phyloP scores from a whole-genome alignment of 805 yeast genomes.

The Saccharomycopsis fibuligera region DNA sequence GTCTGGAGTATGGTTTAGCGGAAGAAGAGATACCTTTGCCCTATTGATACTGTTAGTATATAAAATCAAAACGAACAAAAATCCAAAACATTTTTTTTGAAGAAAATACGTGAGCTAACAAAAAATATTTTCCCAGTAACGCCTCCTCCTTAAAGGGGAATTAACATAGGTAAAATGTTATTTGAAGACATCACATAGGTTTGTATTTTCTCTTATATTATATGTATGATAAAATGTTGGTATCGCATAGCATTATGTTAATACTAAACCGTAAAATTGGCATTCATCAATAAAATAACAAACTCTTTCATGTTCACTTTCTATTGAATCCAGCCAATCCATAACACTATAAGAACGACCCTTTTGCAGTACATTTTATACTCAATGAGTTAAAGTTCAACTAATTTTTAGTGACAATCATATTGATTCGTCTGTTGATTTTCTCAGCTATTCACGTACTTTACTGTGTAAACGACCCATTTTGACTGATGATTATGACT shows the following conservation, averaged over 20 bases:
- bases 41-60: constrained; percentile 46
- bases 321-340: not conserved
- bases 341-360: constrained; percentile 12
- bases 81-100: too few species aligned
- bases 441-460: constrained; percentile 51
- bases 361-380: constrained; percentile 11
- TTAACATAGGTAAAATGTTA: too few species aligned
- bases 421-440: not conserved
- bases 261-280: constrained; percentile 12
- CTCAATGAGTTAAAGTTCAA: constrained; percentile 1
- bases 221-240: constrained; percentile 9
- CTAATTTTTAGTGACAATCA: not conserved
- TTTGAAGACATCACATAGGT: too few species aligned
- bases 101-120: too few species aligned
- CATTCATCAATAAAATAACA: too few species aligned
- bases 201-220: too few species aligned
- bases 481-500: constrained; percentile 41
- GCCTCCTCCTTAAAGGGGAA: too few species aligned
- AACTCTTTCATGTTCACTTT: too few species aligned
- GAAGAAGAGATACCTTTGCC: constrained; percentile 99
- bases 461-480: constrained; percentile 99
- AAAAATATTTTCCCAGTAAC: too few species aligned
- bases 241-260: constrained; percentile 18
- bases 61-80: too few species aligned
- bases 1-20: constrained; percentile 98